Percentiles rank a stretch among this genome's conserved stretches.
Evolutionary conservation across 306 rosid genomes (phyloP).

Genomic region (Sicyos baderoa): DNA sequence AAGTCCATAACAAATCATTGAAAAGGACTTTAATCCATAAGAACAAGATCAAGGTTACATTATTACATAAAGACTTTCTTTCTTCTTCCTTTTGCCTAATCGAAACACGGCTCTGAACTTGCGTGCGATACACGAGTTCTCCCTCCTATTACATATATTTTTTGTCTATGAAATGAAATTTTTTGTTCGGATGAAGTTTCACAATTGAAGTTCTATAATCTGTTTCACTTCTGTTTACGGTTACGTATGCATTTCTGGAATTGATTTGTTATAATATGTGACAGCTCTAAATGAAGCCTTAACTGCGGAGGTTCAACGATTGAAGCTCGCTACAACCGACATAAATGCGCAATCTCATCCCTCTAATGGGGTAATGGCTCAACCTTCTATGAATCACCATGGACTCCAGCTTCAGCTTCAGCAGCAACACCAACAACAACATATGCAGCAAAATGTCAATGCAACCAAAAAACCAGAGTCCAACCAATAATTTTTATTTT

Average conservation of each 20-base stretch:
- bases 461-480: slow-evolving; percentile 40
- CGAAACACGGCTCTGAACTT: not conserved
- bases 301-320: slow-evolving; percentile 26
- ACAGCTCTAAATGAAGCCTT: slow-evolving; percentile 90
- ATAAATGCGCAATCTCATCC: slow-evolving; percentile 49
- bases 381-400: slow-evolving; percentile 44
- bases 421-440: slow-evolving; percentile 27
- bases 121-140: too few relatives aligned
- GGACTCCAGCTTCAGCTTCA: slow-evolving; percentile 36
- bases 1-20: too few relatives aligned
- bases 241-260: slow-evolving; percentile 16
- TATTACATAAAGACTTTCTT: too few relatives aligned
- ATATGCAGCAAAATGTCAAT: not conserved
- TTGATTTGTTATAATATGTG: slow-evolving; percentile 19
- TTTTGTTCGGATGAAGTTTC: not conserved
- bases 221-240: not conserved
- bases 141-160: too few relatives aligned
- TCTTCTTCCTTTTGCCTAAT: not conserved
- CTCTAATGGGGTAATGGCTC: slow-evolving; percentile 22
- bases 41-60: too few relatives aligned
- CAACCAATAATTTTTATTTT: slow-evolving; percentile 32
- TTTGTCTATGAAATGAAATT: not conserved
- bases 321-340: slow-evolving; percentile 63
- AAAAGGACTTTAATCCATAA: not conserved
- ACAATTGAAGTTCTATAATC: too few relatives aligned